Base-by-base conservation (phyloP, 2,329 filamentous ascomycete species). In the Botrytis fabae region DNA sequence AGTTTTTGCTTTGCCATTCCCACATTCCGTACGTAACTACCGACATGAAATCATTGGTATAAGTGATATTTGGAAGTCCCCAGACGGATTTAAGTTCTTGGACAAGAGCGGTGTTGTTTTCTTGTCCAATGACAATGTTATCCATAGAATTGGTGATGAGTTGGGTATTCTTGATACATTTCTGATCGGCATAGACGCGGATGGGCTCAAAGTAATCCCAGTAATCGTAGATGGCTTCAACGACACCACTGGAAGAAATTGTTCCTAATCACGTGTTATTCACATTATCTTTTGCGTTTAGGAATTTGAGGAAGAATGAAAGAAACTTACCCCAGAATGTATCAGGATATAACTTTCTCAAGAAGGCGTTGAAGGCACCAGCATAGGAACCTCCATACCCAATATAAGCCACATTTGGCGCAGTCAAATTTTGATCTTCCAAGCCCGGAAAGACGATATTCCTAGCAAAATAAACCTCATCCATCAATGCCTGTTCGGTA, bases 361-460 rank as follows among this genome's bases (percentile, higher is more conserved):
- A 82, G 77, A 97, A 91, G 0, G 94, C 93, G 16, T 90, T 92
- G 76, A 95, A 92, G 0, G 90, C 91, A 3, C 94, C 94, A 0
- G 93, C 92, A 79, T 97, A 97, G 0, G 92, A 94, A 1, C 93
- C 93, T 2, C 94, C 94, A 75, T 97, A 97, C 0, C 89, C 89
- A 73, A 97, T 91, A 83, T 91, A 96, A 0, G 93, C 88, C 0
- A 89, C 90, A 4, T 84, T 85, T 0, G 87, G 83, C 0, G 92
- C 88, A 0, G 88, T 93, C 54, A 96, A 82, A 75, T 94, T 86
- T 38, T 87, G 79, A 75, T 92, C 82, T 79, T 93, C 90, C 8
- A 94, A 82, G 0, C 93, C 93, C 0, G 88, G 85, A 74, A 95
- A 94, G 69, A 89, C 84, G 59, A 94, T 86, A 76, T 96, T 87